Evolutionary conservation across 345 rosid species (phyloP).

Genomic region (Eucalyptus pauciflora): DNA sequence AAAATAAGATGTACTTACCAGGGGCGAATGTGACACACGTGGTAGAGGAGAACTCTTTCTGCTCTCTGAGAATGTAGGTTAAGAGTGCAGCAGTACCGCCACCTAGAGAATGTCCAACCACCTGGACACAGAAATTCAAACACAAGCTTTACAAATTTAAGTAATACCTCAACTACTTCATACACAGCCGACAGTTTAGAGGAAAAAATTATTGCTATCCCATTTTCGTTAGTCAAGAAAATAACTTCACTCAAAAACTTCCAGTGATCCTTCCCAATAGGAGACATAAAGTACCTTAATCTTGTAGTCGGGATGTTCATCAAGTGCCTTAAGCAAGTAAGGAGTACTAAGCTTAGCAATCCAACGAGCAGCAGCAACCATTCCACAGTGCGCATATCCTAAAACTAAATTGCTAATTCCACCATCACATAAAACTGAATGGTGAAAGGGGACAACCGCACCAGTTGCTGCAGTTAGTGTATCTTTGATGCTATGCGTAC

Average conservation of each 20-base stretch:
- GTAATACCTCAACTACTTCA: background rate
- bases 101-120: constrained; percentile 97
- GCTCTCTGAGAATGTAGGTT: constrained; percentile 87
- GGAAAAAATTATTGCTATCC: background rate
- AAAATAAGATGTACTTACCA: constrained; percentile 18
- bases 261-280: background rate
- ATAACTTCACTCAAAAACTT: background rate
- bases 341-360: constrained; percentile 90
- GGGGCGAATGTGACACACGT: constrained; percentile 93
- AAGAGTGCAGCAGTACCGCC: constrained; percentile 95
- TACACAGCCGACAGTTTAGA: background rate
- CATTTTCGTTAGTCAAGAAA: background rate
- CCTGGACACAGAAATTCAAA: constrained; percentile 23
- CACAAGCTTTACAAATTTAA: background rate
- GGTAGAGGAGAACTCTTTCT: constrained; percentile 67
- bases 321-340: constrained; percentile 56
- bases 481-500: constrained; percentile 94
- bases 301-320: constrained; percentile 58
- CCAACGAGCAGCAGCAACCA: constrained; percentile 99
- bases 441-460: constrained; percentile 98
- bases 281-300: constrained; percentile 45
- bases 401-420: constrained; percentile 87
- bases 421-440: constrained; percentile 90
- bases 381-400: constrained; percentile 98
- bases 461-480: constrained; percentile 97